A percentile compares a stretch with the other conserved stretches of the same genome.
Evolutionary conservation across 768 basidiomycete genomes (phyloP).

Genomic region (Mycena vulgaris): DNA sequence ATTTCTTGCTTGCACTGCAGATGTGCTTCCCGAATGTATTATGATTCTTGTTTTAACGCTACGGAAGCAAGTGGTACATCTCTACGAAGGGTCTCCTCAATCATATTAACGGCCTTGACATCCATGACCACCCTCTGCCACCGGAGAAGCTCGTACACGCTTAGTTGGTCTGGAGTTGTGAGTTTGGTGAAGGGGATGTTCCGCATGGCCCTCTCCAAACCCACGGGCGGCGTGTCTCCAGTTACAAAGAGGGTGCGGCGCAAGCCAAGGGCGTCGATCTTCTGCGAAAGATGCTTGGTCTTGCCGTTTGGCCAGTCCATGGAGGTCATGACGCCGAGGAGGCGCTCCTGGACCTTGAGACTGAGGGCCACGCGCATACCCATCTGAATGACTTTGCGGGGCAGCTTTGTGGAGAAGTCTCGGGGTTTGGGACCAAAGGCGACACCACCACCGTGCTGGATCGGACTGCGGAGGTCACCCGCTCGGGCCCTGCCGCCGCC

Average conservation of each 20-base stretch:
- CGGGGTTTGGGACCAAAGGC: constrained; percentile 94
- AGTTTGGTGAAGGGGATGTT: constrained; percentile 83
- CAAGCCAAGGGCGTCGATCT: constrained; percentile 77
- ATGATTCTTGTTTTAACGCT: constrained; percentile 23
- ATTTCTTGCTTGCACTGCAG: neutral
- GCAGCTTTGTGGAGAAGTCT: constrained; percentile 92
- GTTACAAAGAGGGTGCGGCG: constrained; percentile 84
- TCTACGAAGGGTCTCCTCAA: constrained; percentile 77
- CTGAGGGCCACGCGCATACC: constrained; percentile 94
- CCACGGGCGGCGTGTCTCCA: constrained; percentile 70
- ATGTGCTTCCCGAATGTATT: neutral
- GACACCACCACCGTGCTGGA: constrained; percentile 92
- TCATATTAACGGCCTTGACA: constrained; percentile 82
- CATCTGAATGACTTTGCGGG: constrained; percentile 94
- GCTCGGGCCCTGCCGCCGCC: constrained; percentile 92
- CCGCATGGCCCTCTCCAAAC: constrained; percentile 72
- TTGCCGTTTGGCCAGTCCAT: constrained; percentile 82
- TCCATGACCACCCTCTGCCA: constrained; percentile 90
- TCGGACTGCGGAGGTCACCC: constrained; percentile 90
- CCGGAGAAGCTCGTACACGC: constrained; percentile 87
- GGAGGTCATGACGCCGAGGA: constrained; percentile 82
- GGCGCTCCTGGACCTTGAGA: constrained; percentile 81
- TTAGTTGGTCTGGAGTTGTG: constrained; percentile 74
- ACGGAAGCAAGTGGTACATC: constrained; percentile 48
- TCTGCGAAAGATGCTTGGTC: constrained; percentile 75